Conservation (phyloP, 2,329 filamentous ascomycete genomes). For the Sphaceloma murrayae region DNA sequence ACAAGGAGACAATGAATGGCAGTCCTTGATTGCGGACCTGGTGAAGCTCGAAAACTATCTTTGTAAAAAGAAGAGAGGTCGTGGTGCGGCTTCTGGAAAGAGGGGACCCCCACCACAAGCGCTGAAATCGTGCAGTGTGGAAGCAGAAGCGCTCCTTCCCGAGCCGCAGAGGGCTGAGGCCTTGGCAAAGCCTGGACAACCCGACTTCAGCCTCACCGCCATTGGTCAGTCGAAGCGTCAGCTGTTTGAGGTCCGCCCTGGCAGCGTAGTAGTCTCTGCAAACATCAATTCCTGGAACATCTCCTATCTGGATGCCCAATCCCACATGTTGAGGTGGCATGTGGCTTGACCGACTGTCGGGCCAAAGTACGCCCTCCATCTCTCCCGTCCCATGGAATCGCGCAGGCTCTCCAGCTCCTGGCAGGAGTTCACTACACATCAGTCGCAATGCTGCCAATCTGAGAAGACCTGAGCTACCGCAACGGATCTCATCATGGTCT, state of each 20-base stretch:
- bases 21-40: slow-evolving; percentile 1
- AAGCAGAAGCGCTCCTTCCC: slow-evolving; percentile 1
- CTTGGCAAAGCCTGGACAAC: slow-evolving; percentile 11
- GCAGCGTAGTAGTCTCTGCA: too few species aligned
- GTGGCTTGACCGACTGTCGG: slow-evolving; percentile 85
- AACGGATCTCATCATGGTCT: slow-evolving; percentile 69
- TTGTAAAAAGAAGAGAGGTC: slow-evolving; percentile 11
- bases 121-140: too few species aligned
- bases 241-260: too few species aligned
- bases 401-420: slow-evolving; percentile 60
- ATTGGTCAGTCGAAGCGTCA: slow-evolving; percentile 12
- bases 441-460: slow-evolving; percentile 56
- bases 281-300: too few species aligned
- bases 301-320: neutral
- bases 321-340: slow-evolving; percentile 40
- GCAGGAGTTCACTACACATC: slow-evolving; percentile 58
- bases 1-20: slow-evolving; percentile 18
- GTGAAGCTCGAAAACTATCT: slow-evolving; percentile 20
- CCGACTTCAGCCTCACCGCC: slow-evolving; percentile 2
- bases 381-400: slow-evolving; percentile 56
- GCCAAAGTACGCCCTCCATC: slow-evolving; percentile 56
- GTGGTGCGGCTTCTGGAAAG: slow-evolving; percentile 14
- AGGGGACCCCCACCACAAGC: slow-evolving; percentile 7
- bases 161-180: neutral
- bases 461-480: slow-evolving; percentile 56